Percentiles rank a stretch among this genome's conserved stretches.
Conservation (phyloP, 257 asterid genomes). For the Jacaranda mimosifolia region DNA sequence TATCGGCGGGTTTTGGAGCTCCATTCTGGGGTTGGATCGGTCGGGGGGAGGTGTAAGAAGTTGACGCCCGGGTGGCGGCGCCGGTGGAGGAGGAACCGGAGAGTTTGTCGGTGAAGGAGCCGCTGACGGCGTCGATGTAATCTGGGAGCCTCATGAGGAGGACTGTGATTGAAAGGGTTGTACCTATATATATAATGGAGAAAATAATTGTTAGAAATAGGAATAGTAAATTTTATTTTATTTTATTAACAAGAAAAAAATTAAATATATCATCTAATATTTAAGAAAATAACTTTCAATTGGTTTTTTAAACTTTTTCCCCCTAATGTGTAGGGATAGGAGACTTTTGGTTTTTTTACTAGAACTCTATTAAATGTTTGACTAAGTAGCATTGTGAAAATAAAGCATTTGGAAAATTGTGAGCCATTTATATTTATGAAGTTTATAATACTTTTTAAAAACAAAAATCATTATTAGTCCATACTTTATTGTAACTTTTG, state of each 20-base stretch:
- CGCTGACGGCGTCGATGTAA: constrained; percentile 61
- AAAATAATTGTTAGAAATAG: not conserved
- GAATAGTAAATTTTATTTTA: not conserved
- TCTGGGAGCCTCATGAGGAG: constrained; percentile 60
- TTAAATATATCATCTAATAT: not conserved
- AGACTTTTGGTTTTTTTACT: too few relatives aligned
- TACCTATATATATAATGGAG: constrained; percentile 31
- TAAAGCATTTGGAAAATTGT: too few relatives aligned
- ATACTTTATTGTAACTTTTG: too few relatives aligned
- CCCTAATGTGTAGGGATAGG: too few relatives aligned
- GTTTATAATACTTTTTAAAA: too few relatives aligned
- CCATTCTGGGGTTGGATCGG: constrained; percentile 68
- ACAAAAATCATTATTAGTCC: too few relatives aligned
- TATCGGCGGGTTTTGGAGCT: constrained; percentile 63
- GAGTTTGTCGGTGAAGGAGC: constrained; percentile 54
- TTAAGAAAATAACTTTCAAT: too few relatives aligned
- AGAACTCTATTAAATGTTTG: too few relatives aligned
- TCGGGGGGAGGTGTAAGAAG: constrained; percentile 57
- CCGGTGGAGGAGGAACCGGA: constrained; percentile 36
- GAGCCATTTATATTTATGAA: too few relatives aligned
- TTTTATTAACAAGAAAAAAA: not conserved
- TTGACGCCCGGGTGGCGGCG: constrained; percentile 36
- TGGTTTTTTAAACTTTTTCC: too few relatives aligned
- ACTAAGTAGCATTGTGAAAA: too few relatives aligned
- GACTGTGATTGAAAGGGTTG: constrained; percentile 49